Evolutionary conservation across 179 eudicot genomes (phyloP), one percentile per base, ranked within the genome.

Genomic region (Amaranthus tricolor): DNA sequence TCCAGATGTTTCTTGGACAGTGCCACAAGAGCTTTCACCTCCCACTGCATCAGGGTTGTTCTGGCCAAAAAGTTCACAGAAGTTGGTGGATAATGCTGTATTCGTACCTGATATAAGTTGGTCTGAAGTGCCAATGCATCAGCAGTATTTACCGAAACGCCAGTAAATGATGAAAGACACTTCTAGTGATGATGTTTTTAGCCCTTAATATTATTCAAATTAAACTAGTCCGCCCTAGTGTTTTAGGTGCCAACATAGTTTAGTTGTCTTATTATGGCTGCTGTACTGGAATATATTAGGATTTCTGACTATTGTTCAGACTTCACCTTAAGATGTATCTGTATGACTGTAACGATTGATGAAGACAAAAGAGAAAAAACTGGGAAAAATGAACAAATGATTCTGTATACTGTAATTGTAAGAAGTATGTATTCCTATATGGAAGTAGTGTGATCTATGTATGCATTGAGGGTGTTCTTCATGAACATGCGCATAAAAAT

Each of bases 41-140:
- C 96, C 99, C 13, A 95, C 99, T 59, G 89, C 94, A 54, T 95
- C 97, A 3, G 95, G 97, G 54, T 75, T 95, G 61, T 74, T 81
- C 77, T 95, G 98, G 97, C 93, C 95, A n/a, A 87, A 81, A 66
- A 78, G n/a, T 59, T 76, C 86, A 50, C 91, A 78, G 65, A 75
- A 75, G 50, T 73, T 59, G 6, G 69, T 80, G 48, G 89, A 86
- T 24, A 76, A 73, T 68, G 58, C 88, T 45, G 81, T 73, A 24
- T 93, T 76, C 78, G 97, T 95, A 66, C 99, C 97, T 44, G 96
- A 95, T 70, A 84, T 92, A 71, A 73, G 76, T 74, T 78, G 77
- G 84, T 70, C 80, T 3, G 67, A 76, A 50, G 11, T 68, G 45
- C 86, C 83, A 74, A 78, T 16, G 40, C 40, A 74, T 59, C 44